phyloP scores from a whole-genome alignment of 2,329 filamentous ascomycete species.

The Pestalotiopsis sp. region DNA sequence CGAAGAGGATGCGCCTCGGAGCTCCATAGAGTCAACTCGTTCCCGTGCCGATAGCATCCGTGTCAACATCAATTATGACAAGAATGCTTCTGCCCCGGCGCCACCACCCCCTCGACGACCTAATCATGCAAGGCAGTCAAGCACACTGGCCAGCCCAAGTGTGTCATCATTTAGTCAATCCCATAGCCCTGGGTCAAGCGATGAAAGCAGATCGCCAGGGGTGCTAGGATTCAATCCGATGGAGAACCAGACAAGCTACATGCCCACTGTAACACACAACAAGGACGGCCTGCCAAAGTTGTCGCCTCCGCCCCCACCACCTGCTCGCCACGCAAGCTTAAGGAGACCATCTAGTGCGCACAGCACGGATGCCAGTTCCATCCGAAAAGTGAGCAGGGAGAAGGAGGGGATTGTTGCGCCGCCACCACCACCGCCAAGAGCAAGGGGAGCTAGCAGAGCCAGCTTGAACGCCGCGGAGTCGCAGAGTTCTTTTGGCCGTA shows the following conservation, averaged over 20 bases:
- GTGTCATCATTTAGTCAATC: conserved; percentile 26
- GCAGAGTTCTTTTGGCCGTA: not conserved
- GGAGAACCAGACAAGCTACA: not conserved
- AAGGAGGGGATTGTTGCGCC: conserved; percentile 30
- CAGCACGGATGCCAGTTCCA: conserved; percentile 39
- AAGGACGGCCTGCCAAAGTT: conserved; percentile 31
- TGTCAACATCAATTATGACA: conserved; percentile 36
- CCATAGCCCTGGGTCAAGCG: conserved; percentile 20
- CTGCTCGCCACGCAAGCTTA: conserved; percentile 45
- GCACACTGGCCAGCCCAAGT: conserved; percentile 31
- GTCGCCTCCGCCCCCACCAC: conserved; percentile 47
- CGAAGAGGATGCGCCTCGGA: conserved; percentile 46
- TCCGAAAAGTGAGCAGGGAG: conserved; percentile 34
- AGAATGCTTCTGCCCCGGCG: conserved; percentile 37
- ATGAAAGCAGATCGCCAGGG: conserved; percentile 22
- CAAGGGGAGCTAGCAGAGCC: conserved; percentile 48
- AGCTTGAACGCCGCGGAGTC: not conserved
- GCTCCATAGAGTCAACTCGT: conserved; percentile 52
- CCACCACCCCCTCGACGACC: conserved; percentile 60
- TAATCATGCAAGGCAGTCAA: conserved; percentile 35
- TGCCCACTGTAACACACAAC: conserved; percentile 21
- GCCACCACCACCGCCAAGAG: conserved; percentile 53
- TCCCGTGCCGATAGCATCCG: conserved; percentile 51
- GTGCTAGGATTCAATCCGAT: conserved; percentile 16
- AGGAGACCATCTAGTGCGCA: conserved; percentile 47